These are phyloP conservation scores for Hyaloperonospora arabidopsidis DNA, from an alignment of 352 stramenopile species.

Conservation along the genomic window DNA sequence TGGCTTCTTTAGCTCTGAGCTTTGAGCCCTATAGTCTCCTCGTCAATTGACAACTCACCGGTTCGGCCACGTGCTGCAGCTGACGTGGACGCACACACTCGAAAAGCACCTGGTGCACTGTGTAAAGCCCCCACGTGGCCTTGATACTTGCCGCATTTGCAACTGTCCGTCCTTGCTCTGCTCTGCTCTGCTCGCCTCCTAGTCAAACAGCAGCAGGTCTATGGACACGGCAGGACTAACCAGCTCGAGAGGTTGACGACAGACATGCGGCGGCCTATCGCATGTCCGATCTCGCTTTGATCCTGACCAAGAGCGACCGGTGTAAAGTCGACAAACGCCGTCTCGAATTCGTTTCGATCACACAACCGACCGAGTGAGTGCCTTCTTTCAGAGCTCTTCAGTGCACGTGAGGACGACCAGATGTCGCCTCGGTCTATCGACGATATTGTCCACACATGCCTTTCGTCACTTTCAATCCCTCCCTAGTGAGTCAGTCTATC, in stretches of 20 bases:
- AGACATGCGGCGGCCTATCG: slow-evolving; percentile 12
- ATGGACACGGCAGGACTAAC: slow-evolving; percentile 6
- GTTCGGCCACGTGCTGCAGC: too few species aligned
- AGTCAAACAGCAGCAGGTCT: slow-evolving; percentile 8
- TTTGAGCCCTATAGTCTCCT: too few species aligned
- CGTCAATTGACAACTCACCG: too few species aligned
- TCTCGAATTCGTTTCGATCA: slow-evolving; percentile 21
- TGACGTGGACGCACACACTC: too few species aligned
- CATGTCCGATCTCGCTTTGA: slow-evolving; percentile 23
- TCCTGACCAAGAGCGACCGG: slow-evolving; percentile 19
- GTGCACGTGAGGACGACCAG: slow-evolving; percentile 19
- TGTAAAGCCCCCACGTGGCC: too few species aligned
- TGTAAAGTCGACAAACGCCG: slow-evolving; percentile 5
- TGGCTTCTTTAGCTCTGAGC: too few species aligned
- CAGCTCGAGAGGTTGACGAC: slow-evolving; percentile 15
- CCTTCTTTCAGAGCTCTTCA: not conserved
- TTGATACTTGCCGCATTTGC: too few species aligned
- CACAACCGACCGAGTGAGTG: slow-evolving; percentile 12
- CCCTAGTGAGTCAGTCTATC: too few species aligned
- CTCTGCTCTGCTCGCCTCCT: not conserved
- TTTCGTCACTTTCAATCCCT: too few species aligned
- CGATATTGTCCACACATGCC: too few species aligned
- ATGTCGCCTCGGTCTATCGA: slow-evolving; percentile 6
- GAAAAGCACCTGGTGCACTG: too few species aligned
- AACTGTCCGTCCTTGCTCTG: too few species aligned